Conservation (phyloP, 495 filamentous ascomycete species). For the Daldinia childiae region DNA sequence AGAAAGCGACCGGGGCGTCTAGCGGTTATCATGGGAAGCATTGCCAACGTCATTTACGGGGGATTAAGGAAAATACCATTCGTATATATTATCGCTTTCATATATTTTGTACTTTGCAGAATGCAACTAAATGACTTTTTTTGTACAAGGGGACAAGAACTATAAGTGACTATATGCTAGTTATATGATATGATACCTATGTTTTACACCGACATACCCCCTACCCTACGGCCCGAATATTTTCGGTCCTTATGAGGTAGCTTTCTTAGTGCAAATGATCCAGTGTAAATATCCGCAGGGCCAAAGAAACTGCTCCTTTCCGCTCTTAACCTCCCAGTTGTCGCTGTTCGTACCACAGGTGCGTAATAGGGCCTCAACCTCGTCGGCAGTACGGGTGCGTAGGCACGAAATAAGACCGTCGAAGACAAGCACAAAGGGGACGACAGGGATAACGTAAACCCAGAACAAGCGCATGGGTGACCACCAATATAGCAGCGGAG, state of each 20-base stretch:
- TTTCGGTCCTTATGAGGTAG: neutral
- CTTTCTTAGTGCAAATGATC: conserved; percentile 57
- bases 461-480: conserved; percentile 67
- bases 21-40: conserved; percentile 30
- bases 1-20: conserved; percentile 27
- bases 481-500: conserved; percentile 63
- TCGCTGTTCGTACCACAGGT: conserved; percentile 56
- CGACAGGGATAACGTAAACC: conserved; percentile 69
- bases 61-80: conserved; percentile 39
- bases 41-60: conserved; percentile 17
- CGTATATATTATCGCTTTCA: conserved; percentile 34
- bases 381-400: conserved; percentile 69
- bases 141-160: conserved; percentile 5
- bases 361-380: conserved; percentile 67
- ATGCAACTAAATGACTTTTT: neutral
- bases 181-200: conserved; percentile 1
- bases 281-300: conserved; percentile 61
- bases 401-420: conserved; percentile 74
- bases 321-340: conserved; percentile 65
- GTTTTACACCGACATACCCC: conserved; percentile 4
- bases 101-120: conserved; percentile 14
- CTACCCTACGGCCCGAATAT: neutral
- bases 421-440: conserved; percentile 70
- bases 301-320: conserved; percentile 59
- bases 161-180: conserved; percentile 11